A percentile compares a stretch with the other conserved stretches of the same genome.
Conservation (phyloP, 2,329 filamentous ascomycete genomes). For the Beauveria pseudobassiana region DNA sequence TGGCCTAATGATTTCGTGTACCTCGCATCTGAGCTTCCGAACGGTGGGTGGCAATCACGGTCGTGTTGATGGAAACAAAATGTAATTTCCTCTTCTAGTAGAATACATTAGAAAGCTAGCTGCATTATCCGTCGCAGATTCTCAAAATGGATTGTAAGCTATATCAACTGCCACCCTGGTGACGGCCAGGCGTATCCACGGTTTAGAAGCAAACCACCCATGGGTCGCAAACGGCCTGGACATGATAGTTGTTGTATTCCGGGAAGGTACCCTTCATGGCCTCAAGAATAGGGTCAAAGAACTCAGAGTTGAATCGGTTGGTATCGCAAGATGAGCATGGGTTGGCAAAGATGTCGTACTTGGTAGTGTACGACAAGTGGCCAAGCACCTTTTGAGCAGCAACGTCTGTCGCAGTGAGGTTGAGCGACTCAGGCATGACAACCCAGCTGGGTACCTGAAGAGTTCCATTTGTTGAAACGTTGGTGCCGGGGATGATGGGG, state of each 20-base stretch:
- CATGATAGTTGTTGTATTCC: constrained; percentile 29
- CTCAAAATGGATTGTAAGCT: constrained; percentile 4
- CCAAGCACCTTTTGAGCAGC: constrained; percentile 26
- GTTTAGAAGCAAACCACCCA: constrained; percentile 29
- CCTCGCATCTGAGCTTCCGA: not conserved
- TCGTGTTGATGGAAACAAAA: not conserved
- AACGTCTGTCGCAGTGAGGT: constrained; percentile 26
- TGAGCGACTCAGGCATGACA: constrained; percentile 32
- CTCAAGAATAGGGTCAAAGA: constrained; percentile 30
- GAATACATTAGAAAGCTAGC: constrained; percentile 7
- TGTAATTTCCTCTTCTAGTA: not conserved
- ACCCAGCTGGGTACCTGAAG: constrained; percentile 25
- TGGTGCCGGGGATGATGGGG: constrained; percentile 26
- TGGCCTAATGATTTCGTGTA: not conserved
- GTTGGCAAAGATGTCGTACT: constrained; percentile 28
- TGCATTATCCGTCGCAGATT: not conserved
- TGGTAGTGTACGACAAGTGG: constrained; percentile 29
- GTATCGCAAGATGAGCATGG: constrained; percentile 30
- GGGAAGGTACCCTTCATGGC: constrained; percentile 32
- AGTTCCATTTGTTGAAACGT: constrained; percentile 22
- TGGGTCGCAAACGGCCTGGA: constrained; percentile 30
- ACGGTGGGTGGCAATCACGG: not conserved
- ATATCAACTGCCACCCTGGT: constrained; percentile 3
- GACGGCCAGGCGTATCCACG: not conserved
- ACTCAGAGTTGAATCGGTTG: constrained; percentile 27